phyloP scores from a whole-genome alignment of 495 filamentous ascomycete genomes.

The Tricharina praecox region DNA sequence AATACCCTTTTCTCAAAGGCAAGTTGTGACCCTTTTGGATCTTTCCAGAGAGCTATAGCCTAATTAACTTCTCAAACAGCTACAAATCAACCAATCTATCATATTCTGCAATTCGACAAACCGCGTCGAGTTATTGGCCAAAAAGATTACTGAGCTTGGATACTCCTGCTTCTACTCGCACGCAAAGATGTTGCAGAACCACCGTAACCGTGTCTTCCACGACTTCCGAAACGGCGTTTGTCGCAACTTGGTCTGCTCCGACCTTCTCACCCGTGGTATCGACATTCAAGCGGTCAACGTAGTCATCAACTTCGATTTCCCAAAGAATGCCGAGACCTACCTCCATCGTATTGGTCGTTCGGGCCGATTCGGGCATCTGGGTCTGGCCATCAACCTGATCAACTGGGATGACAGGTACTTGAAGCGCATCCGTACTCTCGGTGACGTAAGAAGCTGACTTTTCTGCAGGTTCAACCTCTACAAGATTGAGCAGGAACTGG shows the following conservation, averaged over 20 bases:
- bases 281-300: constrained; percentile 99
- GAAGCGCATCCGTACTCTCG: neutral
- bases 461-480: constrained; percentile 66
- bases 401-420: constrained; percentile 80
- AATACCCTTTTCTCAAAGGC: constrained; percentile 93
- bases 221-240: constrained; percentile 97
- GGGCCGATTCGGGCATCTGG: constrained; percentile 89
- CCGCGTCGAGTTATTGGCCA: constrained; percentile 88
- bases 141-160: constrained; percentile 97
- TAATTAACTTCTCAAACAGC: constrained; percentile 24
- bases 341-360: constrained; percentile 97
- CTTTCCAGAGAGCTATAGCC: neutral
- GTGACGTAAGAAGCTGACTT: constrained; percentile 9
- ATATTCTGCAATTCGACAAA: constrained; percentile 99
- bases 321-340: constrained; percentile 98
- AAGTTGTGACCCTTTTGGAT: neutral
- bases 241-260: constrained; percentile 94
- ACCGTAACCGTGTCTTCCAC: constrained; percentile 95
- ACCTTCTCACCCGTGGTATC: constrained; percentile 93
- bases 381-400: constrained; percentile 96
- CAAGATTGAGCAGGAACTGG: constrained; percentile 92
- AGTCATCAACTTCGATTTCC: constrained; percentile 99
- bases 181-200: constrained; percentile 93
- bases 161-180: constrained; percentile 99
- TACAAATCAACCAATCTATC: constrained; percentile 99